Percentiles rank a stretch among this genome's conserved stretches.
Conservation (phyloP, 176 grass and related monocot genomes). For the Carex parvula region DNA sequence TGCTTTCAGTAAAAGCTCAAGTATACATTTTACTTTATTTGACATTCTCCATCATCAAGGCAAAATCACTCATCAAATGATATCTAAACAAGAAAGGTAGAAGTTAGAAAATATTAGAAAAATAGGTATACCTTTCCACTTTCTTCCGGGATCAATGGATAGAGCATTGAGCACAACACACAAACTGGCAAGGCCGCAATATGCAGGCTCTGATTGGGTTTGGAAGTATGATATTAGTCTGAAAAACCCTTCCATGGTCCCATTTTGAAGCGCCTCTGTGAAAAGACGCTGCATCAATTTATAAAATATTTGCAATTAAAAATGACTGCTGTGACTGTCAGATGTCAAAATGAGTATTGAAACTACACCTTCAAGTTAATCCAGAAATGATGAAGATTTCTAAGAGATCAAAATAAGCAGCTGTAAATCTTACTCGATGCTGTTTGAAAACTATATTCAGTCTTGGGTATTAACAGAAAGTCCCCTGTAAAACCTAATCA, state of each 20-base stretch:
- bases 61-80: neutral
- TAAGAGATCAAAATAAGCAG: neutral
- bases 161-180: slow-evolving; percentile 50
- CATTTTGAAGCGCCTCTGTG: slow-evolving; percentile 37
- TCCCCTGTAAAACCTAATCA: neutral
- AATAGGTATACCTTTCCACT: slow-evolving; percentile 43
- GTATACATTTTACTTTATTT: no score
- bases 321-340: no score
- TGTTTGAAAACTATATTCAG: neutral
- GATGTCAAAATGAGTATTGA: no score
- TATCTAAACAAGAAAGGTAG: neutral
- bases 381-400: no score
- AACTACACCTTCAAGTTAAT: no score
- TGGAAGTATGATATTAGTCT: slow-evolving; percentile 44
- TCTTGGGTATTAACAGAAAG: neutral
- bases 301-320: neutral
- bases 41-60: no score
- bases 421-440: neutral
- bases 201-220: slow-evolving; percentile 48
- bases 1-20: neutral
- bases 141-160: slow-evolving; percentile 46
- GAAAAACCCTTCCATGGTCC: slow-evolving; percentile 53
- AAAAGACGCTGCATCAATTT: slow-evolving; percentile 36
- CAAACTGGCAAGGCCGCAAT: slow-evolving; percentile 41
- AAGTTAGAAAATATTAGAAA: neutral